Evolutionary conservation across 2,329 filamentous ascomycete species (phyloP), one percentile per base, ranked within the genome.

Genomic region (Sarocladiaceae sp.): DNA sequence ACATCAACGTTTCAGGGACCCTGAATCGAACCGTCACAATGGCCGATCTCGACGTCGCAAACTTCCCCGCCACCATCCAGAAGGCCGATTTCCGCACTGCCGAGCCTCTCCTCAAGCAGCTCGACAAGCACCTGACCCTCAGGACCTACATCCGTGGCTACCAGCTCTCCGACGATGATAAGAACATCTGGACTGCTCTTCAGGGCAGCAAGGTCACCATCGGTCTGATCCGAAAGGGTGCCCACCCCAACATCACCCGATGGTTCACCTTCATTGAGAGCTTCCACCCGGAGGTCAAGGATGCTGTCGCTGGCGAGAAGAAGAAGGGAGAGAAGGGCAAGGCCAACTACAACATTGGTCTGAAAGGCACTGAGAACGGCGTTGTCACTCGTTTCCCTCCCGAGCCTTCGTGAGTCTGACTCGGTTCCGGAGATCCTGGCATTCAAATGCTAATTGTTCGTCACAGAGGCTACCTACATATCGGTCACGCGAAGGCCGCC

Each of bases 401-500:
- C 3, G 91, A 96, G 80, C 91, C 91, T 51, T 95, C 88, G 73
- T 85, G 64, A 66, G 79, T 70, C 11, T 10, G 6, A n/a, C 26
- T 16, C 16, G 9, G 15, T 16, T 29, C 9, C 26, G 13, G 9
- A 13, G 9, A 29, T 29, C 26, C 7, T 29, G 26, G 13, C 26
- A 13, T 13, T 13, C 26, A 29, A 13, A 7, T 29, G 13, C 26
- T 13, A 29, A 7, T 29, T 29, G 26, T 7, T 29, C 13, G 7
- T 13, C 7, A 16, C 48, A 75, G 72, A 53, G 89, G 89, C 49
- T 95, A 95, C 62, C 80, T 96, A 34, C 91, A 96, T 68, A 95
- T 96, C 51, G 91, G 91, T 44, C 91, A 97, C 69, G 88, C 89
- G 54, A 97, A 97, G 69, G 89, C 89, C 23, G 89, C 89, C 5